Evolutionary conservation across 2,329 filamentous ascomycete species (phyloP), one percentile per base, ranked within the genome.

Genomic region (Cladosporium sp.): DNA sequence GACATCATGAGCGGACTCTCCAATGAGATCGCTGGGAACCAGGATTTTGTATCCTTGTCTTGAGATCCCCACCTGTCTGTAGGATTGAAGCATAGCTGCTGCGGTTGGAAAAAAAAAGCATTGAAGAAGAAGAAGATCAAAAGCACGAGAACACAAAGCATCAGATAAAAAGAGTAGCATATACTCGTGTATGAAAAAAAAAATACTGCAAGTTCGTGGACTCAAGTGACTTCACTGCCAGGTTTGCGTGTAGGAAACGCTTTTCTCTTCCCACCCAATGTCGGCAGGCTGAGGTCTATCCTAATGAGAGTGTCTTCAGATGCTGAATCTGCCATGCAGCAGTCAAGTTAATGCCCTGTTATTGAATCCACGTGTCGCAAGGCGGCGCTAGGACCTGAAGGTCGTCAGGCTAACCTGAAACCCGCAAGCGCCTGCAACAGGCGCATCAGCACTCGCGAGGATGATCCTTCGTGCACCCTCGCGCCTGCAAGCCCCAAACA

Each of bases 31-130:
- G 74, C 76, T 25, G 75, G 79, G 66, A 81, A 84, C 67, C 75
- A 80, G 62, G 82, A 84, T 64, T 84, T 78, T 64, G 75, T 84
- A 66, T 67, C 71, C 36, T 77, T 84, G 64, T 47, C 51, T 28
- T 64, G 51, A 63, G 56, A 49, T 56, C 38, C 40, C 52, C 40
- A 42, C 12, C 11, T 22, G 25, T 43, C 15, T 34, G 19, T 39
- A 25, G 14, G 49, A 51, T 39, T 34, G 19, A 40, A 8, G 38
- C 15, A 17, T 19, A 17, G 17, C 38, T 25, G 14, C 15, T 17
- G 38, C 38, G 17, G 4, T 40, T 19, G 15, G 5, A 5, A 2
- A n/a, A 5, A 2, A n/a, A 7, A 7, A n/a, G 38, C 19, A 14
- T 22, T 39, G 49, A 39, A 19, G 17, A 56, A 20, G n/a, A 56